phyloP scores from a whole-genome alignment of 371 early-diverging fungal genomes.

The Batkoa obscura region DNA sequence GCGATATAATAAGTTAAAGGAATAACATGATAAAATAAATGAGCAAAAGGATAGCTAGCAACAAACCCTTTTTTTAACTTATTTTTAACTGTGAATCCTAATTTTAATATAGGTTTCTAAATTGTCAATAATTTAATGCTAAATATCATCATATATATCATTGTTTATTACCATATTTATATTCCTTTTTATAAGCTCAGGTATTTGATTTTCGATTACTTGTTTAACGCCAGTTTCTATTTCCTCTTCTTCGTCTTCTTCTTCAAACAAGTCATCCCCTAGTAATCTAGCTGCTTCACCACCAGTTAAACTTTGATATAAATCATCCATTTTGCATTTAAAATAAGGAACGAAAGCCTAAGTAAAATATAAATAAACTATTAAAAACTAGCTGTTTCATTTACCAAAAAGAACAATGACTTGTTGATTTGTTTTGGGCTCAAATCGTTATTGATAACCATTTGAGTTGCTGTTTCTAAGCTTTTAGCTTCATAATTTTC shows the following conservation, averaged over 20 bases:
- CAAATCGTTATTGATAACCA: conserved; percentile 8
- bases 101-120: too few relatives aligned
- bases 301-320: conserved; percentile 43
- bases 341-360: conserved; percentile 48
- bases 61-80: neutral
- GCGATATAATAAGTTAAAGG: conserved; percentile 46
- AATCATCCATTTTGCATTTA: conserved; percentile 51
- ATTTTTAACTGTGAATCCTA: too few relatives aligned
- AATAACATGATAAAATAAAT: conserved; percentile 36
- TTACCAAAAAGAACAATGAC: conserved; percentile 23
- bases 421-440: conserved; percentile 26
- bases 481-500: conserved; percentile 9
- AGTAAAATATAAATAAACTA: neutral
- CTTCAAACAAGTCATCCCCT: conserved; percentile 25
- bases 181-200: too few relatives aligned
- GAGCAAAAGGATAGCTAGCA: conserved; percentile 41
- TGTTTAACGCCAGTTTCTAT: conserved; percentile 5
- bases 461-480: neutral
- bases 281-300: conserved; percentile 43
- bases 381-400: neutral
- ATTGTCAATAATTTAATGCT: too few relatives aligned
- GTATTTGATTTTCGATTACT: too few relatives aligned
- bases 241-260: conserved; percentile 13
- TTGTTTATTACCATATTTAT: too few relatives aligned
- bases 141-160: too few relatives aligned